These are phyloP conservation scores for Saccharomycopsis babjevae DNA, from an alignment of 805 yeast genomes.

Conservation along the genomic window DNA sequence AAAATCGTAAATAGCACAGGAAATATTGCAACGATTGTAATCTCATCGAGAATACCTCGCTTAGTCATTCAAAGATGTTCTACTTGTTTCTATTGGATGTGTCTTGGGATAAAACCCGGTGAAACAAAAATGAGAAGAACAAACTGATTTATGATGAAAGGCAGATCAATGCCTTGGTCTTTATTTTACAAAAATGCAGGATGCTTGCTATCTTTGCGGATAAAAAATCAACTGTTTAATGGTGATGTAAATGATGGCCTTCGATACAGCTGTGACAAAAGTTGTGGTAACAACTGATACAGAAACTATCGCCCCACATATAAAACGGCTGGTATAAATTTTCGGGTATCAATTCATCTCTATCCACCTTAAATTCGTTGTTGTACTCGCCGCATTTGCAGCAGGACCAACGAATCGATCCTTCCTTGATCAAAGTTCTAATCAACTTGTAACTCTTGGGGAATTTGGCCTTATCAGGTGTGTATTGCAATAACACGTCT, in stretches of 20 bases:
- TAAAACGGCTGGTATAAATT: conserved; percentile 14
- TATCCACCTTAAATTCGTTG: conserved; percentile 7
- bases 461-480: conserved; percentile 5
- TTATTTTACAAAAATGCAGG: no score
- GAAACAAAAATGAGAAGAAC: no score
- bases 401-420: conserved; percentile 15
- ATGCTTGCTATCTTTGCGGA: no score
- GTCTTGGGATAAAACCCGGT: no score
- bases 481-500: not conserved
- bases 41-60: no score
- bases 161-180: no score
- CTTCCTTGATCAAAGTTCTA: conserved; percentile 6
- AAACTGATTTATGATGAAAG: no score
- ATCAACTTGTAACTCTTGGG: conserved; percentile 11
- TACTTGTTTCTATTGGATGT: no score
- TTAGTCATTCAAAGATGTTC: no score
- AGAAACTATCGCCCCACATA: conserved; percentile 17
- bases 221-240: not conserved
- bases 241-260: conserved; percentile 1
- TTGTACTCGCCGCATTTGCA: conserved; percentile 12
- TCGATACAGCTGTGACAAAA: conserved; percentile 15
- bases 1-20: no score
- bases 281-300: conserved; percentile 13
- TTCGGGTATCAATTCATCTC: conserved; percentile 9
- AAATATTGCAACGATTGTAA: no score